Conservation (phyloP, 768 basidiomycete species). For the Fomitopsis pulvina region DNA sequence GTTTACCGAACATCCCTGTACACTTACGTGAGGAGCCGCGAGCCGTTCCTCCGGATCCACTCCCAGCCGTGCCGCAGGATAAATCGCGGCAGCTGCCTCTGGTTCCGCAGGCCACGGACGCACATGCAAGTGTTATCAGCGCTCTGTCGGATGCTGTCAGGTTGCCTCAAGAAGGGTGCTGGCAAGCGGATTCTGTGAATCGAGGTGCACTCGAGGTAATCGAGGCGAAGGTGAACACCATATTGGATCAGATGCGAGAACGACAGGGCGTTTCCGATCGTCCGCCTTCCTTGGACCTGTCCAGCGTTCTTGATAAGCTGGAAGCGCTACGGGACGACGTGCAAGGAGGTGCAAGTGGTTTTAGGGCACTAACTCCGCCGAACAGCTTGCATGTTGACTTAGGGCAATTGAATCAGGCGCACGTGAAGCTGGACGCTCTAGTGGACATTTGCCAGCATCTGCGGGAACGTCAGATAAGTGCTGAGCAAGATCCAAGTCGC, state of each 20-base stretch:
- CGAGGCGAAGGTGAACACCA: constrained; percentile 17
- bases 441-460: constrained; percentile 15
- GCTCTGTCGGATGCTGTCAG: not conserved
- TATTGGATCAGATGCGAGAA: constrained; percentile 12
- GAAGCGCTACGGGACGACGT: constrained; percentile 36
- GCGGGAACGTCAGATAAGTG: constrained; percentile 3
- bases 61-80: not conserved
- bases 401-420: constrained; percentile 22
- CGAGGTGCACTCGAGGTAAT: constrained; percentile 13
- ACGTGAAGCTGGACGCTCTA: constrained; percentile 32
- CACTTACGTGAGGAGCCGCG: not conserved
- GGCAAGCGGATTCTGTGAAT: constrained; percentile 8
- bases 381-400: not conserved
- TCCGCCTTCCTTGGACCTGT: not conserved
- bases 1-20: not conserved
- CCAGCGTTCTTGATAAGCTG: constrained; percentile 27
- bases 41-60: not conserved
- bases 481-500: not conserved
- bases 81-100: not conserved
- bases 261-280: not conserved
- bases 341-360: constrained; percentile 18
- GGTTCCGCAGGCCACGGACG: not conserved
- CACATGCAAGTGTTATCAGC: not conserved
- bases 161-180: constrained; percentile 3
- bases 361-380: no score